Evolutionary conservation across 2,329 filamentous ascomycete species (phyloP).

Genomic region (Chaetomium globosum): DNA sequence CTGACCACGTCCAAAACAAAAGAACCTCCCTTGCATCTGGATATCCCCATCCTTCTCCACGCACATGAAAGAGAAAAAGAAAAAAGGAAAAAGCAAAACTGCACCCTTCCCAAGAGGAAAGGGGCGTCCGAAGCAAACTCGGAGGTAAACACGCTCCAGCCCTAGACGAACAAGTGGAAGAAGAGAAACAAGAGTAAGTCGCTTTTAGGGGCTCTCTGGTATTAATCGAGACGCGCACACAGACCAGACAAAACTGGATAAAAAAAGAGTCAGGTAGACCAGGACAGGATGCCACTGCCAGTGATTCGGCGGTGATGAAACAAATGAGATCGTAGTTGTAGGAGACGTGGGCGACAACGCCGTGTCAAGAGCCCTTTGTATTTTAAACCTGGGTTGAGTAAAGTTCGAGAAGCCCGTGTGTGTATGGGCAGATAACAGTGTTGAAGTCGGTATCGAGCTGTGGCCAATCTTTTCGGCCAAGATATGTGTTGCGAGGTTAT

Average conservation of each 20-base stretch:
- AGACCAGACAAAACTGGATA: background rate
- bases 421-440: background rate
- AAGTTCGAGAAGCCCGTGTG: background rate
- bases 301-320: background rate
- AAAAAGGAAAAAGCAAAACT: background rate
- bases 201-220: constrained; percentile 12
- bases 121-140: background rate
- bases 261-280: background rate
- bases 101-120: background rate
- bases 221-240: constrained; percentile 6
- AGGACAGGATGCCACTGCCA: background rate
- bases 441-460: background rate
- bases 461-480: background rate
- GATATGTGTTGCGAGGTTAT: background rate
- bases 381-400: background rate
- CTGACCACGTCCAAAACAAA: constrained; percentile 2
- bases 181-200: background rate
- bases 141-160: background rate
- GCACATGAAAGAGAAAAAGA: background rate
- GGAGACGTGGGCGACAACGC: background rate
- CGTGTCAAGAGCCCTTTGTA: background rate
- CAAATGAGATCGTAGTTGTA: background rate
- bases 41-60: background rate
- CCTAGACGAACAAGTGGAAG: background rate
- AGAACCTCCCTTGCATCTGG: background rate